Conservation (phyloP, 148 eudicot genomes). For the Nyssa sinensis region DNA sequence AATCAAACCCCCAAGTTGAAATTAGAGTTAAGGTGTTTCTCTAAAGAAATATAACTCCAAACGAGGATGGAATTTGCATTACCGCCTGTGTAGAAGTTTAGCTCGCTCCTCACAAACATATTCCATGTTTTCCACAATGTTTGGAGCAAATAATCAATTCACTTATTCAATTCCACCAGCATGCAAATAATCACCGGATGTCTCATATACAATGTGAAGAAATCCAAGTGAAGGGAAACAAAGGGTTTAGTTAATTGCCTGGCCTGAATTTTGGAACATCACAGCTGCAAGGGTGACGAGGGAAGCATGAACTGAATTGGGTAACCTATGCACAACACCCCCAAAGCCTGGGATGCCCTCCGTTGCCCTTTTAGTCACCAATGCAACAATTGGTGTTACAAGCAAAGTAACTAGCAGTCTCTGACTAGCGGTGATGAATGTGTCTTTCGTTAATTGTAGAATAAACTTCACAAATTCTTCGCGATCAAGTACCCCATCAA, state of each 20-base stretch:
- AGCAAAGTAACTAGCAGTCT: conserved; percentile 74
- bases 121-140: neutral
- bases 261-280: conserved; percentile 45
- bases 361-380: conserved; percentile 73
- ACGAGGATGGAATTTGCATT: neutral
- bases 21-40: neutral
- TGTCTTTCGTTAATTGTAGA: conserved; percentile 49
- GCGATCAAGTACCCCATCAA: conserved; percentile 68
- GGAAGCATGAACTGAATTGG: conserved; percentile 75
- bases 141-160: neutral
- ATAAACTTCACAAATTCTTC: conserved; percentile 70
- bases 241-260: conserved; percentile 14
- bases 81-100: neutral
- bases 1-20: neutral
- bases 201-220: neutral
- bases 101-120: neutral
- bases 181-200: neutral
- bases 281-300: conserved; percentile 70
- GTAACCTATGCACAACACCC: conserved; percentile 81
- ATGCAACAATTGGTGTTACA: conserved; percentile 75
- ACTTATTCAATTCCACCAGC: neutral
- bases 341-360: conserved; percentile 82
- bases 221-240: neutral
- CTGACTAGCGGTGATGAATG: conserved; percentile 59
- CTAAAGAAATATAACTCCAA: neutral